These are phyloP conservation scores for Thelephora ganbajun DNA, from an alignment of 768 basidiomycete species.

Conservation along the genomic window DNA sequence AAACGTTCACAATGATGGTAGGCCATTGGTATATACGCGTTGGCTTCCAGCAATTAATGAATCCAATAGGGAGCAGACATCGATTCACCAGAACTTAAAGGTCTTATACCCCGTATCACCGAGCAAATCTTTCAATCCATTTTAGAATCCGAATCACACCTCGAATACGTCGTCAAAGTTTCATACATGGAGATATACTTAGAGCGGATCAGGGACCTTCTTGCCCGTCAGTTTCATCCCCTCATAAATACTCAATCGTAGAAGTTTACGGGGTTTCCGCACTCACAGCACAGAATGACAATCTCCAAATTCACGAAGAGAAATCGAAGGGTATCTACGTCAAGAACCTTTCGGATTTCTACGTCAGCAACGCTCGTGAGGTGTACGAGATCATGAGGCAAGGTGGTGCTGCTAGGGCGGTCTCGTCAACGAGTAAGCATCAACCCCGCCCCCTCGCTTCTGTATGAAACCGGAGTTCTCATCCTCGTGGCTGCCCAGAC, in stretches of 20 bases:
- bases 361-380: slow-evolving; percentile 89
- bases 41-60: slow-evolving; percentile 4
- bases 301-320: slow-evolving; percentile 96
- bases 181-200: slow-evolving; percentile 99
- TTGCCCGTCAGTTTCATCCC: slow-evolving; percentile 65
- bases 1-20: slow-evolving; percentile 98
- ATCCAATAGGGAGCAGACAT: slow-evolving; percentile 81
- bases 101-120: slow-evolving; percentile 95
- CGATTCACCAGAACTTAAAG: slow-evolving; percentile 84
- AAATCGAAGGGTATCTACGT: slow-evolving; percentile 96
- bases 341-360: slow-evolving; percentile 94
- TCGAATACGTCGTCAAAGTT: slow-evolving; percentile 98
- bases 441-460: not conserved
- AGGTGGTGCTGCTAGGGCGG: slow-evolving; percentile 80
- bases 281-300: slow-evolving; percentile 81
- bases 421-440: slow-evolving; percentile 82
- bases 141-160: slow-evolving; percentile 83
- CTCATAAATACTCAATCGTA: not conserved
- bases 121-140: slow-evolving; percentile 99
- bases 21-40: slow-evolving; percentile 10
- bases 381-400: slow-evolving; percentile 99
- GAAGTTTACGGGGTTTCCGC: not conserved
- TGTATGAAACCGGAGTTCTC: slow-evolving; percentile 1
- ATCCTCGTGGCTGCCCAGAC: slow-evolving; percentile 33
- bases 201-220: slow-evolving; percentile 87